A percentile compares a stretch with the other conserved stretches of the same genome.
Conservation (phyloP, 352 stramenopile genomes). For the Paralagenidium karlingii region DNA sequence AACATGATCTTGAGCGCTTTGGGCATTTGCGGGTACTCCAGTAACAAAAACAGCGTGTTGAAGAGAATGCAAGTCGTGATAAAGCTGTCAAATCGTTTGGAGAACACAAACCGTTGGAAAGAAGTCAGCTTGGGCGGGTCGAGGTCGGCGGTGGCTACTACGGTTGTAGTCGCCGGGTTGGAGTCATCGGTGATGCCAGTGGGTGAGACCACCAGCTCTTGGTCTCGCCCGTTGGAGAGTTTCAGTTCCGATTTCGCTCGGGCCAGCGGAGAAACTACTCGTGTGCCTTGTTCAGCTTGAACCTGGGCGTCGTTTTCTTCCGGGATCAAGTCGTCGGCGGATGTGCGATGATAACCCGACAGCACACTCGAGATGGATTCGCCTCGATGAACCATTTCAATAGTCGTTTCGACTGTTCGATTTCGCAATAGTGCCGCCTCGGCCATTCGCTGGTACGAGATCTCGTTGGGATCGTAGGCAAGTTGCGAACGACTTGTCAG, state of each 20-base stretch:
- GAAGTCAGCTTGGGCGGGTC: slow-evolving; percentile 1
- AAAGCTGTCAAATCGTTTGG: slow-evolving; percentile 60
- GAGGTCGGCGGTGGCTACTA: slow-evolving; percentile 2
- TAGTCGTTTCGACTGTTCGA: slow-evolving; percentile 46
- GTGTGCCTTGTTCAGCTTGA: slow-evolving; percentile 3
- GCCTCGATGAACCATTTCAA: slow-evolving; percentile 45
- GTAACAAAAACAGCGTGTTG: slow-evolving; percentile 51
- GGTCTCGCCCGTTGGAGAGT: no score
- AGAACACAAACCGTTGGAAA: slow-evolving; percentile 39
- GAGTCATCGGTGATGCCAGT: not conserved
- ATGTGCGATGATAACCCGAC: not conserved
- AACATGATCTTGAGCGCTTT: slow-evolving; percentile 16
- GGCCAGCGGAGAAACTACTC: not conserved
- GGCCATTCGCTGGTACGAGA: no score
- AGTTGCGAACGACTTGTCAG: no score
- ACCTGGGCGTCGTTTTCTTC: no score
- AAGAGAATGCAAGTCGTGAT: slow-evolving; percentile 51
- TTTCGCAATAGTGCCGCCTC: slow-evolving; percentile 42
- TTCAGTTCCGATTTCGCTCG: no score
- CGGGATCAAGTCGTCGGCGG: slow-evolving; percentile 33
- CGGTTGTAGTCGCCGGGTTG: not conserved
- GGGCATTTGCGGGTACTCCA: slow-evolving; percentile 55
- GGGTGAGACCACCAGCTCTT: no score
- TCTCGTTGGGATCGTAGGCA: no score
- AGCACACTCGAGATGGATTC: no score